Conservation (phyloP, 2,329 filamentous ascomycete genomes). For the Pseudocercospora pini-densiflorae region DNA sequence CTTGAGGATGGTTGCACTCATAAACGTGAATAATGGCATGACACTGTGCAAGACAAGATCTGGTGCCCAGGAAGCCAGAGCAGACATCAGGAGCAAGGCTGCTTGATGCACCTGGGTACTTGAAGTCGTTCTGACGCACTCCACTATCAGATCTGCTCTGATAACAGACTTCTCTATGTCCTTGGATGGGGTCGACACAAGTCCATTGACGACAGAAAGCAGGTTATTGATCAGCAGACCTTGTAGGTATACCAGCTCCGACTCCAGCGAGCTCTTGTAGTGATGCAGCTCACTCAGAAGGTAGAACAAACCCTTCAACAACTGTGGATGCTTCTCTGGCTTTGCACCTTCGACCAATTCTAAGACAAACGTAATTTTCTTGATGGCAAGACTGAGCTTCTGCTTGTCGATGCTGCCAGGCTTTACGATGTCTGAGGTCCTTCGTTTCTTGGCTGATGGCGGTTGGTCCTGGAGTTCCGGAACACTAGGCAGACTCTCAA, state of each 20-base stretch:
- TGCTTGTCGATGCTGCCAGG: conserved; percentile 65
- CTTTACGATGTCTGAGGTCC: conserved; percentile 70
- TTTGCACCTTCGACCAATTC: conserved; percentile 84
- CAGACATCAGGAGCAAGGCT: conserved; percentile 84
- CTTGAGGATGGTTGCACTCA: conserved; percentile 86
- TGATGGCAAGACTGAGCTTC: conserved; percentile 70
- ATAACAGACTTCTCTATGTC: conserved; percentile 77
- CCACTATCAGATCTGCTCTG: conserved; percentile 87
- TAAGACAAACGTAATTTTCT: conserved; percentile 81
- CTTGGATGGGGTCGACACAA: conserved; percentile 55
- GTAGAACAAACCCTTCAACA: conserved; percentile 80
- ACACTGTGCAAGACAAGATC: conserved; percentile 94
- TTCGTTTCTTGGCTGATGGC: conserved; percentile 76
- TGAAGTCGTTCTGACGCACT: conserved; percentile 88
- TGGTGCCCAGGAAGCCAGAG: conserved; percentile 82
- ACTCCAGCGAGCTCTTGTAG: conserved; percentile 78
- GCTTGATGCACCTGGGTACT: conserved; percentile 94
- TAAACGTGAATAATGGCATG: conserved; percentile 99
- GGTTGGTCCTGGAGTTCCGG: conserved; percentile 72
- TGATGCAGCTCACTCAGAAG: conserved; percentile 86
- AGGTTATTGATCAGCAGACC: conserved; percentile 82
- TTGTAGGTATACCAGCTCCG: conserved; percentile 88
- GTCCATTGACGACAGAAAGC: conserved; percentile 79
- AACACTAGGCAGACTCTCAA: conserved; percentile 75
- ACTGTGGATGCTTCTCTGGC: conserved; percentile 73